phyloP scores from a whole-genome alignment of 305 asterid species.

The Fraxinus ornus region DNA sequence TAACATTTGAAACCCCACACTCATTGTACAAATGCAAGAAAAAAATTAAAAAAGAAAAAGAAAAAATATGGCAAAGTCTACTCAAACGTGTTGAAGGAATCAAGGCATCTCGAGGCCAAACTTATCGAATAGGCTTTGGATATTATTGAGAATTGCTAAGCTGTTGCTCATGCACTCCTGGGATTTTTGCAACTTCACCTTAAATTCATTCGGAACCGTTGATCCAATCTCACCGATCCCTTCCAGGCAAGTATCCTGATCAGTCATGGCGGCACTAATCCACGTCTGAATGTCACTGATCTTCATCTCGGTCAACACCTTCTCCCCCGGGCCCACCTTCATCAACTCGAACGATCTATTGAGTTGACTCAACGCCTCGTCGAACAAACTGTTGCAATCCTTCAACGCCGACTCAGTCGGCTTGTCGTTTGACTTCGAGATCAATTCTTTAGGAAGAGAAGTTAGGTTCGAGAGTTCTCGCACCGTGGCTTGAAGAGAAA shows the following conservation, averaged over 20 bases:
- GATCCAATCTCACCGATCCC: constrained; percentile 69
- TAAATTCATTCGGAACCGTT: constrained; percentile 50
- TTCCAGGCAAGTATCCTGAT: constrained; percentile 74
- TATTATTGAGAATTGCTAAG: constrained; percentile 76
- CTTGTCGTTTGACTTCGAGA: constrained; percentile 28
- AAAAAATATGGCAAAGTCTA: neutral
- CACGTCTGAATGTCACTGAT: constrained; percentile 67
- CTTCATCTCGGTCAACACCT: constrained; percentile 56
- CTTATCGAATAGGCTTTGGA: constrained; percentile 45
- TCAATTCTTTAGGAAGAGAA: constrained; percentile 30
- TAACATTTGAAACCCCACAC: neutral
- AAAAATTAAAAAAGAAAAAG: neutral
- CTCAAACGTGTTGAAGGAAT: neutral
- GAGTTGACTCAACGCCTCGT: constrained; percentile 64
- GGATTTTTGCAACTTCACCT: constrained; percentile 59
- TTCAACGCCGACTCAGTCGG: constrained; percentile 47
- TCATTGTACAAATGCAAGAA: neutral
- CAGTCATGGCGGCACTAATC: constrained; percentile 83
- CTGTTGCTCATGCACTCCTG: constrained; percentile 76
- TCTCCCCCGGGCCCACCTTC: constrained; percentile 40
- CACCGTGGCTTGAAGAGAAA: constrained; percentile 55
- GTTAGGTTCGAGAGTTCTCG: constrained; percentile 38
- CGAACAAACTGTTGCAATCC: constrained; percentile 65
- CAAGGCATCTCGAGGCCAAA: constrained; percentile 56
- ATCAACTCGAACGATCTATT: constrained; percentile 50